These are phyloP conservation scores for Elasticomyces elasticus DNA, from an alignment of 495 filamentous ascomycete genomes.

Conservation along the genomic window DNA sequence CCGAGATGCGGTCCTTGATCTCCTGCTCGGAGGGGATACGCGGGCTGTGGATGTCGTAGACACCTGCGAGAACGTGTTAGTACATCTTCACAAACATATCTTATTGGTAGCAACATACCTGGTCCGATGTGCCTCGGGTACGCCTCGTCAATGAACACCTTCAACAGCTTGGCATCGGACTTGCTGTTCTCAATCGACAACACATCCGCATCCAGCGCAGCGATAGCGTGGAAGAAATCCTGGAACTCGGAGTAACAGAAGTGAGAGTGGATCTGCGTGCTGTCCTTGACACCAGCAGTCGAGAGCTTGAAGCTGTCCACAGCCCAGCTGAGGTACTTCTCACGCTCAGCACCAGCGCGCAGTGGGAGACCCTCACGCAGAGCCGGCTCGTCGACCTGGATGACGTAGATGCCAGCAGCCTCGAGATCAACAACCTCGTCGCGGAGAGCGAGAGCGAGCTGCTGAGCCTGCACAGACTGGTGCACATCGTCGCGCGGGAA, in stretches of 20 bases:
- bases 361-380: slow-evolving; percentile 98
- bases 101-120: slow-evolving; percentile 36
- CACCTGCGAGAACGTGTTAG: slow-evolving; percentile 26
- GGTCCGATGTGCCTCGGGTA: slow-evolving; percentile 97
- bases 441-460: slow-evolving; percentile 93
- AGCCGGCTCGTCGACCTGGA: slow-evolving; percentile 98
- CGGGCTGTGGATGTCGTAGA: slow-evolving; percentile 98
- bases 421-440: slow-evolving; percentile 98
- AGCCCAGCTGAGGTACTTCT: slow-evolving; percentile 91
- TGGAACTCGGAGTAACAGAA: slow-evolving; percentile 99
- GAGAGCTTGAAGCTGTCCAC: slow-evolving; percentile 94
- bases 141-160: slow-evolving; percentile 92
- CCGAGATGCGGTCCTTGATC: slow-evolving; percentile 91
- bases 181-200: slow-evolving; percentile 99
- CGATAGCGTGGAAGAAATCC: slow-evolving; percentile 99
- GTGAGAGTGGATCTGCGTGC: slow-evolving; percentile 98
- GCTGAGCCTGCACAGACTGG: slow-evolving; percentile 96
- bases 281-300: slow-evolving; percentile 79
- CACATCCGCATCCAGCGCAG: slow-evolving; percentile 94
- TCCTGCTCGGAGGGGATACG: slow-evolving; percentile 91
- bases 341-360: slow-evolving; percentile 79
- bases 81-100: not conserved
- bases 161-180: slow-evolving; percentile 96
- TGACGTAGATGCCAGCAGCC: slow-evolving; percentile 88
- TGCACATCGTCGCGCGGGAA: slow-evolving; percentile 99